These are phyloP conservation scores for Mortierella hygrophila DNA, from an alignment of 192 early-diverging fungal genomes.

Conservation along the genomic window DNA sequence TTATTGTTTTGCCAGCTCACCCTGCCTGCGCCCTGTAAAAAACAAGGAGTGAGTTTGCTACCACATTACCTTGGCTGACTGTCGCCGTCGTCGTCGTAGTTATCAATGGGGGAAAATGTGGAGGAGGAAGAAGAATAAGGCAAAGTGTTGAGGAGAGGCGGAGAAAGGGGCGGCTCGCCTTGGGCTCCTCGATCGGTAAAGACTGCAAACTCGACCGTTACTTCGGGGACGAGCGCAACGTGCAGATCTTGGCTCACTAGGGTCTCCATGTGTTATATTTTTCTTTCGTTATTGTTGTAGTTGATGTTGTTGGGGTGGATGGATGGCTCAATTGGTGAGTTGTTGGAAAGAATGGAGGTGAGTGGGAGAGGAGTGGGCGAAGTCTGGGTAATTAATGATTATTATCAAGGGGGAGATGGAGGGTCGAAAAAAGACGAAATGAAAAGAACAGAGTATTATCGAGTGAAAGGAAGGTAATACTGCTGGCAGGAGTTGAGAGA, in stretches of 20 bases:
- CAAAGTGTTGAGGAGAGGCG: not conserved
- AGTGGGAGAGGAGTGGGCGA: not conserved
- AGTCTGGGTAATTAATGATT: not conserved
- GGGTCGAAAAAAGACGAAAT: not conserved
- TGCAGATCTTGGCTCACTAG: slow-evolving; percentile 14
- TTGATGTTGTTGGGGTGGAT: not conserved
- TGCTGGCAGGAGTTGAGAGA: not conserved
- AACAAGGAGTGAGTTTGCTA: not conserved
- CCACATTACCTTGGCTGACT: not conserved
- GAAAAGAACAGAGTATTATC: not conserved
- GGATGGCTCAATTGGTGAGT: not conserved
- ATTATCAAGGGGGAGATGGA: not conserved
- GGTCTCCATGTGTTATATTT: not conserved
- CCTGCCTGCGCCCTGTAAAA: too few relatives aligned
- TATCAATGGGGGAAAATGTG: too few relatives aligned
- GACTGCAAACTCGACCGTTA: slow-evolving; percentile 22
- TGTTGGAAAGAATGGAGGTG: not conserved
- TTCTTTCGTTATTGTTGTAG: not conserved
- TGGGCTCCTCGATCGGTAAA: slow-evolving; percentile 2
- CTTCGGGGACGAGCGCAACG: slow-evolving; percentile 19
- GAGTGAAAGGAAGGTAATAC: not conserved
- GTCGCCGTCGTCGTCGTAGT: not conserved
- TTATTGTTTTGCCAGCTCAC: too few relatives aligned
- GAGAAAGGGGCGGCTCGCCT: not conserved
- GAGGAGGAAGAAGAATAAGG: not conserved